Evolutionary conservation across 345 rosid species (phyloP), one percentile per base, ranked within the genome.

Genomic region (Citrus trifoliata): DNA sequence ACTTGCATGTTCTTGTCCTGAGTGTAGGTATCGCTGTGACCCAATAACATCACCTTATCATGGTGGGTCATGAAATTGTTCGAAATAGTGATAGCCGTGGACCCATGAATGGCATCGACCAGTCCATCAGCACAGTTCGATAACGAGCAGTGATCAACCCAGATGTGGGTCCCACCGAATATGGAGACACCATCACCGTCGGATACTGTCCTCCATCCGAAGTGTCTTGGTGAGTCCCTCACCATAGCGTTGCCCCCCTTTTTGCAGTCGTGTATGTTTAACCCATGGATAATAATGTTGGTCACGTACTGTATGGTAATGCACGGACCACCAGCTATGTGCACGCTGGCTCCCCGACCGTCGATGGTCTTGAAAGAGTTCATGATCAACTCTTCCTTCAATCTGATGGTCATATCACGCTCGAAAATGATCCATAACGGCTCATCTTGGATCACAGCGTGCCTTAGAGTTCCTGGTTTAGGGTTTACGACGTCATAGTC

Each of bases 141-240:
- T 2, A 93, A 79, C 2, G 97, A 91, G 78, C 88, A 85, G 84
- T 93, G 97, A 79, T 93, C 97, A 21, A 93, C 94, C 97, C 97
- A 93, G 48, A 93, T 60, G 70, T 93, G 95, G 80, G 91, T 90
- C n/a, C 90, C 91, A 0, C 97, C 95, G 10, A 91, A 91, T 63
- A 93, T 90, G 10, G 97, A 93, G 6, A 91, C 91, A 0, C 94
- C 97, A 24, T 93, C 97, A 37, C 97, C 97, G 89, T 93, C 95
- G 58, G 97, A 93, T 67, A 86, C 1, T 1, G 97, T 93, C 55
- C 95, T 82, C 73, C 79, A 93, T 48, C 95, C 97, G 65, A 69
- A 93, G 71, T 93, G 97, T 40, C 77, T 62, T 7, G 95, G 95
- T 9, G 95, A 90, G 80, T 80, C 84, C 73, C 97, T 84, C 56